Conservation (phyloP, 2,329 filamentous ascomycete genomes). For the Cryoendolithus antarcticus region DNA sequence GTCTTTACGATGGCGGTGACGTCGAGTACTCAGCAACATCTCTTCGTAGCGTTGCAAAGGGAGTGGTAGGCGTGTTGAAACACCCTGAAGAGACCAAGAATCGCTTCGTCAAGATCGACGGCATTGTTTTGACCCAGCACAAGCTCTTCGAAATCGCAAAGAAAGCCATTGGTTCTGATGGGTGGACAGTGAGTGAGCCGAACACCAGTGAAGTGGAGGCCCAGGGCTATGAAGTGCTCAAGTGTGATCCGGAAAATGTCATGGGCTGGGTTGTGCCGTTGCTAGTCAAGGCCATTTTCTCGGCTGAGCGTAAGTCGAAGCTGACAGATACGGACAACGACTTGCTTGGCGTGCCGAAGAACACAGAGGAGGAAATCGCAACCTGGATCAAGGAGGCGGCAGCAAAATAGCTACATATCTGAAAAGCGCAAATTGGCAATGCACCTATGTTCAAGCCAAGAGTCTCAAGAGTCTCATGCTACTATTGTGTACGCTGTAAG, state of each 20-base stretch:
- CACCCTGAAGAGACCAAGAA: constrained; percentile 25
- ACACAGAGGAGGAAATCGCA: not conserved
- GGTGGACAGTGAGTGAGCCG: not conserved
- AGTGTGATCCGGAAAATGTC: constrained; percentile 1
- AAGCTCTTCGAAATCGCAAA: constrained; percentile 19
- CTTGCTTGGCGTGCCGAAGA: constrained; percentile 2
- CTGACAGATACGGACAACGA: constrained; percentile 2
- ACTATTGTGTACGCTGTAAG: too few relatives aligned
- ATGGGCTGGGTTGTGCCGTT: constrained; percentile 2
- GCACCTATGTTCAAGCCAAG: too few relatives aligned
- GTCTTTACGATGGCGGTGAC: constrained; percentile 25
- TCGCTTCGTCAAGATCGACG: constrained; percentile 25
- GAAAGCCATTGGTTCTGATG: not conserved
- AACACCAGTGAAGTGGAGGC: constrained; percentile 1
- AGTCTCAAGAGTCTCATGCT: too few relatives aligned
- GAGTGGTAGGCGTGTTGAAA: constrained; percentile 21
- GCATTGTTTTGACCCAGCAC: constrained; percentile 25
- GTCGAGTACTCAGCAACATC: constrained; percentile 20
- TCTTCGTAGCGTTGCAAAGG: constrained; percentile 21
- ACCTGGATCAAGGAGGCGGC: not conserved
- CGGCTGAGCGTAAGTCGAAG: constrained; percentile 2
- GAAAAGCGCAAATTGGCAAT: not conserved
- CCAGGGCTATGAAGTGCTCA: constrained; percentile 1
- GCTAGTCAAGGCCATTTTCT: not conserved
- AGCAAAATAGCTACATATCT: not conserved